Evolutionary conservation across 257 asterid genomes (phyloP), one percentile per base, ranked within the genome.

Genomic region (Fraxinus anomala): DNA sequence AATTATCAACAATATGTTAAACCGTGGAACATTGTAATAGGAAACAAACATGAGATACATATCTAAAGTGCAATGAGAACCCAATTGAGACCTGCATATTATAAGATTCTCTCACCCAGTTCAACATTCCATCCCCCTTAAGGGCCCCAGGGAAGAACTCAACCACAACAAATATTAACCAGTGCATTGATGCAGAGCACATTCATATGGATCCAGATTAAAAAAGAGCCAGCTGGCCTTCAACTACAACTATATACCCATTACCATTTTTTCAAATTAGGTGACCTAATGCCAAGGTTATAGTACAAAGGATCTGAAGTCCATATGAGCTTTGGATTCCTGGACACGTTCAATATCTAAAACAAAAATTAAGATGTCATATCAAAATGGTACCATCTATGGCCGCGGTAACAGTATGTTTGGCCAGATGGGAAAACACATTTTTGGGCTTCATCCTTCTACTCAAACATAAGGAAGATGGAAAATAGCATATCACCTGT

Each of bases 341-440:
- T 49, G 3, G 65, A 54, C 24, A 54, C n/a, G 7, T 54, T 17
- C n/a, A 54, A 17, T 54, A 54, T 6, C 65, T 73, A 70, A 51
- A 77, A 77, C 13, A 56, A 77, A 51, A n/a, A 68, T 42, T 42
- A 12, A 44, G 51, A 44, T 12, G 51, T 11, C 51, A 44, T 44
- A 28, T 21, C 13, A 6, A 70, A 13, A 13, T 24, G 47, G 6
- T 5, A 69, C 30, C 51, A 21, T 9, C 70, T 36, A 59, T 23
- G 40, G 12, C 17, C 40, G 34, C 5, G 12, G 49, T 8, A 14
- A 16, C 6, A 47, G 16, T 54, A 17, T 34, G 17, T 36, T 66
- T 28, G 21, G 36, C 68, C 68, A 61, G 68, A 21, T 1, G 33
- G 33, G 68, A 3, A 63, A 63, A 12, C 28, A 61, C 63, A 16